Evolutionary conservation across 352 stramenopile genomes (phyloP).

Genomic region (Phytophthora hibernalis): DNA sequence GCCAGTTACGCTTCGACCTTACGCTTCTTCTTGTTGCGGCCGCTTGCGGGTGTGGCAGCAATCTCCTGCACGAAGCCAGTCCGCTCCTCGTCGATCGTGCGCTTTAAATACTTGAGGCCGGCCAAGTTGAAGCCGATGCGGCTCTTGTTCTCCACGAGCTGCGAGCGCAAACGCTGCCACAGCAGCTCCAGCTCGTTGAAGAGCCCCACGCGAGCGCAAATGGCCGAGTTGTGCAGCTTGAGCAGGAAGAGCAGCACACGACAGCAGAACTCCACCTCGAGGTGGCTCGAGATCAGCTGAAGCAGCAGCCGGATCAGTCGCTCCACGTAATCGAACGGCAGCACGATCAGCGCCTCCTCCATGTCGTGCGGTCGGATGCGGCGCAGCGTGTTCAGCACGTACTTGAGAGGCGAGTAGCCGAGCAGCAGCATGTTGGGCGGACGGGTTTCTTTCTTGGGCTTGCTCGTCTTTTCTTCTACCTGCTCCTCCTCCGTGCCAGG

Average conservation of each 20-base stretch:
- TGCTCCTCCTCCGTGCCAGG: slow-evolving; percentile 27
- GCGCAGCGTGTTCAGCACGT: slow-evolving; percentile 94
- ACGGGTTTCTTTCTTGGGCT: slow-evolving; percentile 52
- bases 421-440: slow-evolving; percentile 95
- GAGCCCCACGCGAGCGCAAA: slow-evolving; percentile 68
- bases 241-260: slow-evolving; percentile 79
- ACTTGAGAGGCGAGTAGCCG: slow-evolving; percentile 94
- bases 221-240: slow-evolving; percentile 80
- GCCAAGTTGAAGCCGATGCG: slow-evolving; percentile 90
- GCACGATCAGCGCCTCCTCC: slow-evolving; percentile 97
- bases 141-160: slow-evolving; percentile 84
- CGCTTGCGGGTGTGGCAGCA: slow-evolving; percentile 34
- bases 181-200: slow-evolving; percentile 85
- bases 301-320: slow-evolving; percentile 94
- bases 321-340: slow-evolving; percentile 97
- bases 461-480: slow-evolving; percentile 42
- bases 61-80: slow-evolving; percentile 85
- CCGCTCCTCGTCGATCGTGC: slow-evolving; percentile 79
- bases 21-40: slow-evolving; percentile 70
- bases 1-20: slow-evolving; percentile 19
- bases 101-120: slow-evolving; percentile 89
- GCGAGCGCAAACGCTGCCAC: slow-evolving; percentile 74
- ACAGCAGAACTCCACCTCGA: slow-evolving; percentile 95
- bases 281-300: slow-evolving; percentile 84
- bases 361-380: slow-evolving; percentile 95